These are phyloP conservation scores for Diversispora epigaea DNA, from an alignment of 192 early-diverging fungal genomes.

Conservation along the genomic window DNA sequence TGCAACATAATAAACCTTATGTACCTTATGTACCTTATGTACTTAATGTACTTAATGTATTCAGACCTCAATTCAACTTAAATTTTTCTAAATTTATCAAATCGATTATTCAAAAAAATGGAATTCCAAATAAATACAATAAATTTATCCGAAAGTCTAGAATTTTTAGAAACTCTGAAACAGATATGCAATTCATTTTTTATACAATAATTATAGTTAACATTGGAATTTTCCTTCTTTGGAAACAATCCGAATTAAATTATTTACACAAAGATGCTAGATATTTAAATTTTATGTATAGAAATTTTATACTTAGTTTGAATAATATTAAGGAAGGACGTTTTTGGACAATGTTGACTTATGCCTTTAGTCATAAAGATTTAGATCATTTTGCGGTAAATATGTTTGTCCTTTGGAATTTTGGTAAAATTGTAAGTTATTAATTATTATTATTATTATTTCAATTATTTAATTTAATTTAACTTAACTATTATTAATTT, in stretches of 20 bases:
- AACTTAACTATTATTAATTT: conserved; percentile 10
- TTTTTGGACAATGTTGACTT: conserved; percentile 38
- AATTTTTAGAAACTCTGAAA: no score
- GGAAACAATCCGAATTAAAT: neutral
- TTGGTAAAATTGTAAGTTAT: conserved; percentile 34
- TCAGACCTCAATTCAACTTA: no score
- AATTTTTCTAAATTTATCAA: no score
- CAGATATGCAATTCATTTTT: neutral
- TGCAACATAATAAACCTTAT: no score
- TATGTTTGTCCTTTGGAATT: conserved; percentile 42
- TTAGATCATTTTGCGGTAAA: conserved; percentile 41
- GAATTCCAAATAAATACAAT: no score
- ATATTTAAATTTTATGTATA: conserved; percentile 36
- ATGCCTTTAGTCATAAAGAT: conserved; percentile 37
- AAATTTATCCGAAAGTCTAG: no score
- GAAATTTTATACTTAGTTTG: conserved; percentile 34
- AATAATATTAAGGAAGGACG: conserved; percentile 31
- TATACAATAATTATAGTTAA: neutral
- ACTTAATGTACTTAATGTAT: no score
- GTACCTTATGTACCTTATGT: no score
- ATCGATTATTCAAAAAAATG: no score
- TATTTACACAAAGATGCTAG: neutral
- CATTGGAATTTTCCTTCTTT: neutral
- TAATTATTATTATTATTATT: no score
- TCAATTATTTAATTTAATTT: conserved; percentile 25